Conservation (phyloP, 2,329 filamentous ascomycete genomes). For the Laburnicola sp. region DNA sequence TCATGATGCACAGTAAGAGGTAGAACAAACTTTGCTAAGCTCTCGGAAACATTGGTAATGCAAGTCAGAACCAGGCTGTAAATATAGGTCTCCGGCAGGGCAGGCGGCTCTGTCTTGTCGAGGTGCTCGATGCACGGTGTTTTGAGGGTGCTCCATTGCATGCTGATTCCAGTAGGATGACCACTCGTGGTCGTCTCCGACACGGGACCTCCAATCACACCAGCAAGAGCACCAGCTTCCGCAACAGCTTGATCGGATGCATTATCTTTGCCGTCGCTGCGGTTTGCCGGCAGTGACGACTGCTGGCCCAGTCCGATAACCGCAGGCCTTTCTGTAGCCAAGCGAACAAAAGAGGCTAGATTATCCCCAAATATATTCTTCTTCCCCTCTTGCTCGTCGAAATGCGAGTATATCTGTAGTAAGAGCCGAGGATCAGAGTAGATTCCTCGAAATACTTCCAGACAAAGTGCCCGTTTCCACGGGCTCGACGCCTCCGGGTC, state of each 20-base stretch:
- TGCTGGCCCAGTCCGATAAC: conserved; percentile 88
- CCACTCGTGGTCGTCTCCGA: conserved; percentile 63
- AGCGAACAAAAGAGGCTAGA: conserved; percentile 83
- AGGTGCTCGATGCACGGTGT: conserved; percentile 91
- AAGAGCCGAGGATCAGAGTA: conserved; percentile 80
- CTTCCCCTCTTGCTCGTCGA: conserved; percentile 72
- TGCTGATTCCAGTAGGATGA: conserved; percentile 75
- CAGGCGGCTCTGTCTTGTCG: conserved; percentile 84
- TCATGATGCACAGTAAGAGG: conserved; percentile 86
- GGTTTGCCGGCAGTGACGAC: conserved; percentile 75
- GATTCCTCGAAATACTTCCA: conserved; percentile 86
- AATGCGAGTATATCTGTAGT: conserved; percentile 76
- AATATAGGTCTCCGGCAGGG: conserved; percentile 87
- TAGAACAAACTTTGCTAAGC: conserved; percentile 87
- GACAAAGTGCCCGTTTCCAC: conserved; percentile 88
- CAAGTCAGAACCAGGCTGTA: conserved; percentile 88
- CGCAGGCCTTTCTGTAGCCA: conserved; percentile 86
- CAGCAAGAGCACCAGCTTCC: conserved; percentile 83
- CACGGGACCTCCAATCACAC: conserved; percentile 75
- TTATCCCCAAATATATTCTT: conserved; percentile 79
- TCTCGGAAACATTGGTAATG: conserved; percentile 87
- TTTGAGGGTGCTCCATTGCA: conserved; percentile 85
- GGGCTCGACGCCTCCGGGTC: conserved; percentile 76
- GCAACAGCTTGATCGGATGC: conserved; percentile 82
- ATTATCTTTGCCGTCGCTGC: conserved; percentile 58